Evolutionary conservation across 176 grass and related monocot genomes (phyloP).

Genomic region (Oryza glaberrima): DNA sequence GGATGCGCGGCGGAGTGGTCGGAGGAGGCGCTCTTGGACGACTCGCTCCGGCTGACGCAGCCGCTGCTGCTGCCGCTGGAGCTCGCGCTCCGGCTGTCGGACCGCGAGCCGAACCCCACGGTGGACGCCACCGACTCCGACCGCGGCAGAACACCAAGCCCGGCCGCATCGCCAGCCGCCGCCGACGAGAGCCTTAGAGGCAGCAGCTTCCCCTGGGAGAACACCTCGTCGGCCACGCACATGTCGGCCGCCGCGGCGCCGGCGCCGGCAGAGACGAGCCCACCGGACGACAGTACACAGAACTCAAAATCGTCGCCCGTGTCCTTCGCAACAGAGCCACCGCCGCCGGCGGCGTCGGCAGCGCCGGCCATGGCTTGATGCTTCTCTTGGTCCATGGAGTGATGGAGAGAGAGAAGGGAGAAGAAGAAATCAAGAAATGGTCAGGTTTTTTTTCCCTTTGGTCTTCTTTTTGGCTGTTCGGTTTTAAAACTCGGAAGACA

Average conservation of each 20-base stretch:
- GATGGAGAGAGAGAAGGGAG: neutral
- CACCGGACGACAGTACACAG: conserved; percentile 43
- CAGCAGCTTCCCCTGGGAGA: conserved; percentile 69
- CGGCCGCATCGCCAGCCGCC: neutral
- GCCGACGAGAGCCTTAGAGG: conserved; percentile 49
- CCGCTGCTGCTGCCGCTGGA: conserved; percentile 72
- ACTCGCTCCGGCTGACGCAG: conserved; percentile 59
- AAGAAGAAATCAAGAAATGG: conserved; percentile 13
- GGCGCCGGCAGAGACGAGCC: conserved; percentile 26
- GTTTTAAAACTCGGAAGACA: conserved; percentile 32
- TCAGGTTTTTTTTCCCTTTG: conserved; percentile 20
- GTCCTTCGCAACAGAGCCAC: neutral
- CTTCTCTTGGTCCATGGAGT: conserved; percentile 30
- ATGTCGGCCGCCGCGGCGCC: conserved; percentile 37
- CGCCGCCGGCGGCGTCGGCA: neutral
- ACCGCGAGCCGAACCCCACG: conserved; percentile 33
- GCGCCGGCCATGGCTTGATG: conserved; percentile 42
- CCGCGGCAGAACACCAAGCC: neutral
- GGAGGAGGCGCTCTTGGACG: conserved; percentile 51
- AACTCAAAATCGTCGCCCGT: conserved; percentile 64
- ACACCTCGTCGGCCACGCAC: conserved; percentile 83
- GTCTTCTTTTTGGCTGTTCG: conserved; percentile 45
- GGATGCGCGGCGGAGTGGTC: conserved; percentile 24
- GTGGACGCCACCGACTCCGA: conserved; percentile 53
- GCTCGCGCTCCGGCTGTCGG: conserved; percentile 58